These are phyloP conservation scores for Nakaseomyces delphensis DNA, from an alignment of 1,139 yeast genomes.

Conservation along the genomic window DNA sequence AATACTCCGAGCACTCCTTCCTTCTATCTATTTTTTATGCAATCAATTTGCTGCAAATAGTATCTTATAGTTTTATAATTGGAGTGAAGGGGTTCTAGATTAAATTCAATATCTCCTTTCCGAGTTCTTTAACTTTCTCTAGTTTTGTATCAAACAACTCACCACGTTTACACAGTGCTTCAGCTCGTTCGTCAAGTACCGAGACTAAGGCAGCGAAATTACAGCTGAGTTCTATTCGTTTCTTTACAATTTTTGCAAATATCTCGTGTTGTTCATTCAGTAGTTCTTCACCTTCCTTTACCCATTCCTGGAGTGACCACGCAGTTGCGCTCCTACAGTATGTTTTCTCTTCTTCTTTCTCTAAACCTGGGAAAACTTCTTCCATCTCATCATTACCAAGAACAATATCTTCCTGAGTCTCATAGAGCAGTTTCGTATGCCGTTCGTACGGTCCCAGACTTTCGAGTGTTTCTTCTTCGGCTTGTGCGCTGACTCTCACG, in stretches of 20 bases:
- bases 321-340: not conserved
- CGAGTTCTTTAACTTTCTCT: conserved; percentile 33
- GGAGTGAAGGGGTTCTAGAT: too few relatives aligned
- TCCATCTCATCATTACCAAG: not conserved
- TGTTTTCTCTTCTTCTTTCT: conserved; percentile 2
- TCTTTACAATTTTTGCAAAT: conserved; percentile 31
- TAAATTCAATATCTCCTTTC: conserved; percentile 35
- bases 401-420: not conserved
- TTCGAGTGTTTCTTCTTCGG: not conserved
- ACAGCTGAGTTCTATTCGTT: conserved; percentile 35
- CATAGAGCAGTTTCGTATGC: conserved; percentile 1
- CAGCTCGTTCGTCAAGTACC: conserved; percentile 35
- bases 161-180: conserved; percentile 33
- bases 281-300: conserved; percentile 31
- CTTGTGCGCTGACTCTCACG: too few relatives aligned
- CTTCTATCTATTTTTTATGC: too few relatives aligned
- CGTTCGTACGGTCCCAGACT: not conserved
- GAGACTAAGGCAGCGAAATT: conserved; percentile 33
- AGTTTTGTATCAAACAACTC: conserved; percentile 32
- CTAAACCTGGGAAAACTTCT: conserved; percentile 1
- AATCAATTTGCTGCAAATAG: too few relatives aligned
- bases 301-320: conserved; percentile 34
- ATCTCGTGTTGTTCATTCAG: conserved; percentile 30
- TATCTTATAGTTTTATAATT: not conserved
- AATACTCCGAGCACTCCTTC: too few relatives aligned